phyloP scores from a whole-genome alignment of 2,329 filamentous ascomycete species.

The Exophiala viscosa region DNA sequence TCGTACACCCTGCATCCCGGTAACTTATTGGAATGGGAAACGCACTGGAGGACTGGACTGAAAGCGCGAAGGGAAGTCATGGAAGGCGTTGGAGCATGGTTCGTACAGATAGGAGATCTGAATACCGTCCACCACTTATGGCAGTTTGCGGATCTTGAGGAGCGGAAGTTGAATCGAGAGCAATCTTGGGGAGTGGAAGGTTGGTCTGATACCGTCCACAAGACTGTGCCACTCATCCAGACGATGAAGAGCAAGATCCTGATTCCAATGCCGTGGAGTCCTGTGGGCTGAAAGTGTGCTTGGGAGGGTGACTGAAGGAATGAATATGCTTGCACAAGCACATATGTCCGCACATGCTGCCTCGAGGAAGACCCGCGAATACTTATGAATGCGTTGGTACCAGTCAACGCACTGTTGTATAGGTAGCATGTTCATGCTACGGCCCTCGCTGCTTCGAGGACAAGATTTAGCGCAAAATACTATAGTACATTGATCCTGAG shows the following conservation, averaged over 20 bases:
- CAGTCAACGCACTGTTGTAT: too few species aligned
- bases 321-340: too few species aligned
- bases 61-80: constrained; percentile 92
- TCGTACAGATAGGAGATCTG: constrained; percentile 94
- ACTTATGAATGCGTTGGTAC: too few species aligned
- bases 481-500: too few species aligned
- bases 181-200: constrained; percentile 93
- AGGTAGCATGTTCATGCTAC: too few species aligned
- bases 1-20: constrained; percentile 96
- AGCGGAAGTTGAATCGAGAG: constrained; percentile 83
- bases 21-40: constrained; percentile 97
- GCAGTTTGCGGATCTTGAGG: constrained; percentile 97
- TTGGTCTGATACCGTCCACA: constrained; percentile 96
- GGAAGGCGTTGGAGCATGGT: constrained; percentile 98
- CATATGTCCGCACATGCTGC: too few species aligned
- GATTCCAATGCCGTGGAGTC: constrained; percentile 94
- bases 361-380: too few species aligned
- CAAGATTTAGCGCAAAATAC: too few species aligned
- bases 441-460: too few species aligned
- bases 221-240: constrained; percentile 95
- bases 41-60: constrained; percentile 90
- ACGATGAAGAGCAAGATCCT: constrained; percentile 92
- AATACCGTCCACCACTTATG: constrained; percentile 98
- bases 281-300: constrained; percentile 61
- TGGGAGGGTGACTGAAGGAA: too few species aligned